phyloP scores from a whole-genome alignment of 257 asterid species.

The Fraxinus americana region DNA sequence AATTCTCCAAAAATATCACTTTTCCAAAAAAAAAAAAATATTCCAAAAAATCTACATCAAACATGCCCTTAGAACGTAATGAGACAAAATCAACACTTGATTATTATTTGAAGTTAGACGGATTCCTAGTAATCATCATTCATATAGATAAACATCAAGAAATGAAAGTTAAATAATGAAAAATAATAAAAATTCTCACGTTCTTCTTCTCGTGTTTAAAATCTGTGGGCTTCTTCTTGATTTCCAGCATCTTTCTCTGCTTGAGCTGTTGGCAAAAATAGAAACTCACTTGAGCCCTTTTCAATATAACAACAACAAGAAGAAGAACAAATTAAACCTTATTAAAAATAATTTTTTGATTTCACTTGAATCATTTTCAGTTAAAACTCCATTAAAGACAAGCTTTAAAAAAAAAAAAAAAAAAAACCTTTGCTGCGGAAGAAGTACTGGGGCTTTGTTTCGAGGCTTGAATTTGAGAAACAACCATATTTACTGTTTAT shows the following conservation, averaged over 20 bases:
- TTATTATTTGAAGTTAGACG: background rate
- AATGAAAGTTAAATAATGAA: background rate
- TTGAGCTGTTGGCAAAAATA: conserved; percentile 6
- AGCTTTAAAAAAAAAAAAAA: background rate
- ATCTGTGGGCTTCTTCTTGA: conserved; percentile 12
- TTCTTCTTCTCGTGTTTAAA: background rate
- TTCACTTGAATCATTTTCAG: background rate
- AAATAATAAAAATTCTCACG: conserved; percentile 13
- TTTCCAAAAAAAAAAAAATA: too few relatives aligned
- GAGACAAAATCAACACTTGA: background rate
- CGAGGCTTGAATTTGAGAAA: conserved; percentile 18
- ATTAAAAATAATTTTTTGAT: background rate
- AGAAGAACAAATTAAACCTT: background rate
- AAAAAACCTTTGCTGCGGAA: conserved; percentile 28
- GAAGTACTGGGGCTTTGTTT: conserved; percentile 11
- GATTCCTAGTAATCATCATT: background rate
- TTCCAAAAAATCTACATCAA: background rate
- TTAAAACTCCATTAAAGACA: background rate
- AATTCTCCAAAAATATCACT: background rate
- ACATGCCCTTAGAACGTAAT: background rate
- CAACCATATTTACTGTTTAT: conserved; percentile 19
- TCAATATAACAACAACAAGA: background rate
- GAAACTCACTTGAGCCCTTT: too few relatives aligned
- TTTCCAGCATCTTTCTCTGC: conserved; percentile 11
- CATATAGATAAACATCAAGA: background rate